Conservation (phyloP, 192 early-diverging fungal genomes). For the Podila horticola region DNA sequence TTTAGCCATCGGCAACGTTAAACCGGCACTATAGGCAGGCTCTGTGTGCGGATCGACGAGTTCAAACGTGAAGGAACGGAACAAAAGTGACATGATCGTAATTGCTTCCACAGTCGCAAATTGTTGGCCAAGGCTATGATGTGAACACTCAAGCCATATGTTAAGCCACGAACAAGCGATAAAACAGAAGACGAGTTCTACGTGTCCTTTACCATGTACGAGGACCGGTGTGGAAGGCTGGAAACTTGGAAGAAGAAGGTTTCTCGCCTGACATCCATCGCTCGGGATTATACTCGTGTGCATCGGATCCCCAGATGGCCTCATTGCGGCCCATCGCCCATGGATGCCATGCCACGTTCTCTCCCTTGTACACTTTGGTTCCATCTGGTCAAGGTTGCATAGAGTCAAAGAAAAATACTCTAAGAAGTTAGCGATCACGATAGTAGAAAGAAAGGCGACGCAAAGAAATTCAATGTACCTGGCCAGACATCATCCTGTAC, state of each 20-base stretch:
- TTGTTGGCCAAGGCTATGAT: constrained; percentile 26
- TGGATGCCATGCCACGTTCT: constrained; percentile 52
- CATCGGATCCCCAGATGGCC: constrained; percentile 57
- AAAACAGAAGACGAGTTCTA: too few relatives aligned
- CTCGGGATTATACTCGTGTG: constrained; percentile 51
- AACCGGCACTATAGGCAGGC: background rate
- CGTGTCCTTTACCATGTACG: constrained; percentile 39
- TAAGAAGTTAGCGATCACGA: too few relatives aligned
- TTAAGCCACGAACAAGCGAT: too few relatives aligned
- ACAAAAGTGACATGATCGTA: constrained; percentile 27
- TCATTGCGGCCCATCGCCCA: constrained; percentile 55
- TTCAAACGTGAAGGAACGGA: constrained; percentile 33
- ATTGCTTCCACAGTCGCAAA: constrained; percentile 46
- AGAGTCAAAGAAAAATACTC: too few relatives aligned
- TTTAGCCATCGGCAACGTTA: background rate
- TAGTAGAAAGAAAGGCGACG: too few relatives aligned
- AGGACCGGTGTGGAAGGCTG: constrained; percentile 61
- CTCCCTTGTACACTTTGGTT: constrained; percentile 56
- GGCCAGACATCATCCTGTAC: constrained; percentile 62
- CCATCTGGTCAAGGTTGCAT: constrained; percentile 22
- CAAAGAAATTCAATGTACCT: too few relatives aligned
- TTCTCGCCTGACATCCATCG: constrained; percentile 54
- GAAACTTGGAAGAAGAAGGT: constrained; percentile 51
- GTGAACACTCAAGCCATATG: too few relatives aligned
- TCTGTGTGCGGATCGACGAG: background rate